Evolutionary conservation across 2,329 filamentous ascomycete genomes (phyloP).

Genomic region (Aspergillus floridensis): DNA sequence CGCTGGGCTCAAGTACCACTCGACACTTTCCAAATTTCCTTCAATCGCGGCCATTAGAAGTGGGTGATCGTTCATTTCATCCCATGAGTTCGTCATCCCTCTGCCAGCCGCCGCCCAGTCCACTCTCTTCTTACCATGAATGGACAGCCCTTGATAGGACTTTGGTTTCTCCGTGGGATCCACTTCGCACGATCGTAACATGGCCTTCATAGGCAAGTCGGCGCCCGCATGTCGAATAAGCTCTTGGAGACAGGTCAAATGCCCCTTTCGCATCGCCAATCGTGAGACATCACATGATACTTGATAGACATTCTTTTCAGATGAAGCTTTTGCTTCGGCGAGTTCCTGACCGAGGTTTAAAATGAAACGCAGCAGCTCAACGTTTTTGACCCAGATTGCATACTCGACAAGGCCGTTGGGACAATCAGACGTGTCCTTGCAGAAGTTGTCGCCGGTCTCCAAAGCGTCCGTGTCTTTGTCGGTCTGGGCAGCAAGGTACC

Average conservation of each 20-base stretch:
- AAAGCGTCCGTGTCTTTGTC: background rate
- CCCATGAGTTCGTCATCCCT: background rate
- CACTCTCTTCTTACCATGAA: conserved; percentile 69
- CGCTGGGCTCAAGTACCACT: conserved; percentile 74
- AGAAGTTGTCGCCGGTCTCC: background rate
- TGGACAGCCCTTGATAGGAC: conserved; percentile 73
- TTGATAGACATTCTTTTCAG: conserved; percentile 5
- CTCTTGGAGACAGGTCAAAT: conserved; percentile 42
- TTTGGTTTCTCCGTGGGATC: conserved; percentile 63
- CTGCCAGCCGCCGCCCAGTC: conserved; percentile 71
- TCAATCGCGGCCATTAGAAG: conserved; percentile 32
- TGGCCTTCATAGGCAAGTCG: conserved; percentile 65
- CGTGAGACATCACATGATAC: conserved; percentile 33
- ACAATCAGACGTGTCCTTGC: background rate
- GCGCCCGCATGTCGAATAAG: conserved; percentile 66
- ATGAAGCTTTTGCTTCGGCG: conserved; percentile 9
- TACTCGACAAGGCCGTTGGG: conserved; percentile 38
- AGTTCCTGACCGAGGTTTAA: conserved; percentile 50
- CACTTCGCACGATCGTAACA: conserved; percentile 65
- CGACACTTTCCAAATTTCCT: conserved; percentile 64
- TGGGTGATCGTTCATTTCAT: conserved; percentile 20
- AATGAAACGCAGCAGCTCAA: conserved; percentile 54
- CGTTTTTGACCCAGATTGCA: conserved; percentile 55
- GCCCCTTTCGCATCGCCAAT: conserved; percentile 45
- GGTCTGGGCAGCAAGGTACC: conserved; percentile 16